Evolutionary conservation across 306 rosid species (phyloP), one percentile per base, ranked within the genome.

Genomic region (Coriaria nepalensis): DNA sequence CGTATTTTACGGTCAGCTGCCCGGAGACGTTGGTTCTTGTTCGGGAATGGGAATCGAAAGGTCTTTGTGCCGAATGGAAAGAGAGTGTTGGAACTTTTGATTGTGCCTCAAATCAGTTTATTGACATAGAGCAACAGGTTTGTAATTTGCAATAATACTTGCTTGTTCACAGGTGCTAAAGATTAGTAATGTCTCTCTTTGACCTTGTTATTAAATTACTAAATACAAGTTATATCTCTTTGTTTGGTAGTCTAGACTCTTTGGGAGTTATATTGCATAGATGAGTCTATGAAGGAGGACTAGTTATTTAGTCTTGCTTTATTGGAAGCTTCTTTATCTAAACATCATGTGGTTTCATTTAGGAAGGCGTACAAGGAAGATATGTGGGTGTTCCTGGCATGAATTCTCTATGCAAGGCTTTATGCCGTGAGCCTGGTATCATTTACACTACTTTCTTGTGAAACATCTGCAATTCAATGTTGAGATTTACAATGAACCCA

Each of bases 341-440:
- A 72, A 70, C 61, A 52, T 43, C 57, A 53, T n/a, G n/a, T n/a
- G n/a, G 43, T 41, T 61, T 60, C 66, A 39, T 72, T 53, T 68
- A 84, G 97, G 97, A 78, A 66, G 80, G 73, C 60, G 47, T 35
- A 47, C 64, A 65, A 68, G 74, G 70, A 75, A 69, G 78, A 70
- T 88, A 65, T 64, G 95, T 83, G 75, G 97, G 97, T 68, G 73
- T 73, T 49, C 97, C 97, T 4, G 95, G 95, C 70, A 90, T 90
- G 97, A 90, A 90, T 64, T 75, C 97, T 40, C 57, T 90, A 49
- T 84, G 97, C 57, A 81, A 64, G 73, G 82, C 97, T 52, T 71
- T 90, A 54, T 73, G 84, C 79, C 62, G 34, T 11, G 95, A 81
- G 55, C 59, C 73, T 60, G 92, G 97, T 84, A 73, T 67, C 57